Evolutionary conservation across 2,329 filamentous ascomycete genomes (phyloP), one percentile per base, ranked within the genome.

Genomic region (Apiospora malaysiana): DNA sequence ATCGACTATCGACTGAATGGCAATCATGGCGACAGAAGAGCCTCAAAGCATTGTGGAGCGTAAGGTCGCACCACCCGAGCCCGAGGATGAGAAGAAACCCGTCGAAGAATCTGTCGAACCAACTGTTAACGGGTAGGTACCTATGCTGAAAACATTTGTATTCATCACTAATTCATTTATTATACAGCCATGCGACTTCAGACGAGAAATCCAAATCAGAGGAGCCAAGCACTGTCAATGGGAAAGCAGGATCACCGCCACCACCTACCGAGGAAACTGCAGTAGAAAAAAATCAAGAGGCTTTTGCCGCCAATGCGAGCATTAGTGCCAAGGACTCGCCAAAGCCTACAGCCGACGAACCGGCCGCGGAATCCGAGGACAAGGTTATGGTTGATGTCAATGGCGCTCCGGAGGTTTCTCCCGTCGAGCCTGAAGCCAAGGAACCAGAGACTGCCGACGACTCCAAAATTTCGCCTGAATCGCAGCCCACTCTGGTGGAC

Each of bases 51-150:
- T 76, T 42, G 68, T 70, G 16, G 76, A 78, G 59, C 72, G 72
- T 46, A 78, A 78, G 71, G 49, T 69, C 9, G 47, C 71, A n/a
- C 70, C 70, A 66, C 49, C 72, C 32, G 49, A 68, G 25, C 69
- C 73, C 4, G 69, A 69, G 42, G 75, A 79, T 18, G 82, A 85
- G 76, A 83, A 83, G 75, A 87, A 87, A 85, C 83, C 85, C 71
- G 81, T 88, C 71, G 84, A 88, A 76, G 79, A 86, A 63, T 82
- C 79, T 56, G 75, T 76, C 56, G 74, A 75, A 40, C 76, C 79
- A 40, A 76, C 78, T 51, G 74, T 87, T 76, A 89, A 90, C 78
- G 88, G 88, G 89, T 91, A 83, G 87, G 89, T 88, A 78, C 69
- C 23, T n/a, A 6, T 40, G 8, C 56, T 63, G 18, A 40, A 40